Percentiles rank a stretch among this genome's conserved stretches.
Conservation (phyloP, 176 grass and related monocot genomes). For the Coix lacrymajobi region DNA sequence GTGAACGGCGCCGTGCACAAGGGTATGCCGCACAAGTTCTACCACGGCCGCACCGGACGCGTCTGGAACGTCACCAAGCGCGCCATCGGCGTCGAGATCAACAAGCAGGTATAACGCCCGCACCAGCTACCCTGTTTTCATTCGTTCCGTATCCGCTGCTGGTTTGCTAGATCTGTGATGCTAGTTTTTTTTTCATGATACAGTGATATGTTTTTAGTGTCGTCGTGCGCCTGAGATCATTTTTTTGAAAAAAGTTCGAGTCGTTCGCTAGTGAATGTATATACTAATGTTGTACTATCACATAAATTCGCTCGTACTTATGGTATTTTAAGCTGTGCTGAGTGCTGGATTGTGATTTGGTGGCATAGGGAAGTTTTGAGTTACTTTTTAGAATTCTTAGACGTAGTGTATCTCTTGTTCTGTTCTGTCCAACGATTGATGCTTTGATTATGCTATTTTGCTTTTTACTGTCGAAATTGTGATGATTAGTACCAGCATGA, state of each 20-base stretch:
- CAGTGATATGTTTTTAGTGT: background rate
- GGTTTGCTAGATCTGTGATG: conserved; percentile 18
- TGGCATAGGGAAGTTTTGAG: background rate
- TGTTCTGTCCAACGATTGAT: background rate
- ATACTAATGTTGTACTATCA: background rate
- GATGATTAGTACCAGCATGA: background rate
- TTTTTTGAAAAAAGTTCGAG: background rate
- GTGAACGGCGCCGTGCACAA: conserved; percentile 92
- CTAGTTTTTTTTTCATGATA: background rate
- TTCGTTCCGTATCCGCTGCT: background rate
- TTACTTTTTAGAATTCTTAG: background rate
- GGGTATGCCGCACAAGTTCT: conserved; percentile 97
- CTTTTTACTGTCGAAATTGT: background rate
- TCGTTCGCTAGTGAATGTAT: background rate
- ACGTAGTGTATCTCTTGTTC: background rate
- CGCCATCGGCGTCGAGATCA: conserved; percentile 94
- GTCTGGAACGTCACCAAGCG: conserved; percentile 98
- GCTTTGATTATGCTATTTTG: background rate
- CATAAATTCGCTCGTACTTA: rapidly evolving
- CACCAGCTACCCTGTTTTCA: too few relatives aligned
- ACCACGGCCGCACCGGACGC: conserved; percentile 76
- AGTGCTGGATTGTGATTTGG: background rate
- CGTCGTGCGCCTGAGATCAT: background rate
- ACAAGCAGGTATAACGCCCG: conserved; percentile 67
- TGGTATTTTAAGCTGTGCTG: background rate